Evolutionary conservation across 306 rosid genomes (phyloP).

Genomic region (Coriaria nepalensis): DNA sequence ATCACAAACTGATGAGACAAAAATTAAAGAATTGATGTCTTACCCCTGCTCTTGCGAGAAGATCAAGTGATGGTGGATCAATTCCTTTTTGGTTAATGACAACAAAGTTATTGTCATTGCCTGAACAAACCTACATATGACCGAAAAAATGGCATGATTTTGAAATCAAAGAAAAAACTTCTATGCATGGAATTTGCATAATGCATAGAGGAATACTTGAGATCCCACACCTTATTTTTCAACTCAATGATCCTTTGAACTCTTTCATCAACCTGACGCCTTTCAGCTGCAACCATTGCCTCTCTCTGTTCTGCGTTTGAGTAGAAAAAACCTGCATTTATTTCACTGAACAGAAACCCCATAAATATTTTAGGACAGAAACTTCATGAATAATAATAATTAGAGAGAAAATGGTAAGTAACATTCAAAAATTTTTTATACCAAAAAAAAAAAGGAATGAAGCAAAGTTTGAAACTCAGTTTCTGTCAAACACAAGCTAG

Average conservation of each 20-base stretch:
- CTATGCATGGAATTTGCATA: background rate
- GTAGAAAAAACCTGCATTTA: conserved; percentile 97
- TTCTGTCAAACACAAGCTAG: no score
- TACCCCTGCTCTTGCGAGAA: conserved; percentile 94
- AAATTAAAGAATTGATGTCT: conserved; percentile 13
- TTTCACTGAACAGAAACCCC: conserved; percentile 48
- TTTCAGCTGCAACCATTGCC: conserved; percentile 90
- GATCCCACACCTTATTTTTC: conserved; percentile 53
- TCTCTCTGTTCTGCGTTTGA: conserved; percentile 96
- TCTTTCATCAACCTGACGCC: conserved; percentile 83
- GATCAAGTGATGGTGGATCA: conserved; percentile 93
- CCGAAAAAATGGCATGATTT: background rate
- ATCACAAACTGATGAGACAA: background rate
- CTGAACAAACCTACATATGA: conserved; percentile 67
- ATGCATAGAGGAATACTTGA: background rate
- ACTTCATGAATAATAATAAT: conserved; percentile 3
- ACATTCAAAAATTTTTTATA: no score
- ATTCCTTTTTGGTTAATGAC: conserved; percentile 94
- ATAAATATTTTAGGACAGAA: conserved; percentile 11
- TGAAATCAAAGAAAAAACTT: background rate
- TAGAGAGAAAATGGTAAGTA: background rate
- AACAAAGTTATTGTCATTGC: conserved; percentile 59
- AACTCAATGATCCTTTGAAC: conserved; percentile 74
- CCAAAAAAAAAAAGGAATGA: background rate
- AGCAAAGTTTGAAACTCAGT: no score